Base-by-base conservation (phyloP, 23 red algal species). In the Gracilaria caudata region DNA sequence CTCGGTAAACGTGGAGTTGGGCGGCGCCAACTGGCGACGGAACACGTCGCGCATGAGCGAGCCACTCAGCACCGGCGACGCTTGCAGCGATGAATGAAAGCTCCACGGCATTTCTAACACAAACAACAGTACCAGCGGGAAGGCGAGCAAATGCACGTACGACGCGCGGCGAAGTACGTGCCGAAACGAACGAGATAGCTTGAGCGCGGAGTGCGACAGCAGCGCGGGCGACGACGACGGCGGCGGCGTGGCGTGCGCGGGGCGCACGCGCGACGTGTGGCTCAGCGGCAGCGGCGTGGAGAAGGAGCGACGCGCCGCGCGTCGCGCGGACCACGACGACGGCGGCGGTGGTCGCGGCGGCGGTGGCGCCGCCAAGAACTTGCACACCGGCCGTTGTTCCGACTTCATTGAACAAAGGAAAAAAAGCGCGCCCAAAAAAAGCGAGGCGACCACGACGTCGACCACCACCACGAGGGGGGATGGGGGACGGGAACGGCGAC, bases 241-340 rank as follows among this genome's bases (percentile, higher is more conserved):
- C 37, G 21, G 70, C 37, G 40, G 29, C 3, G 29, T 23, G 0
- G 24, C 17, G 3, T 12, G 70, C 25, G 70, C 21, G 66, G 1
- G 66, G 5, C 20, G 35, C 66, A 34, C 10, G 13, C 1, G 66
- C 33, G 66, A 34, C 33, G 38, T 2, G 24, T 65, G 60, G 8
- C 29, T 65, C n/a, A 65, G 23, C 5, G 60, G 60, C 11, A 65
- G 60, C 60, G 60, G 60, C 5, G 60, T 65, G 25, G 60, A 65
- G 24, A 35, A 65, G 9, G 60, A 65, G 60, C 66, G 66, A 9
- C 66, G 35, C 16, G 10, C 21, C 11, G 13, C 38, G 66, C 66
- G 35, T 11, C 66, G 66, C 13, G 66, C 9, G 28, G 26, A 23
- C 4, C 12, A 8, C 30, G 64, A 2, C 6, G 66, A 37, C 1